Base-by-base conservation (phyloP, 192 early-diverging fungal genomes). In the Lobosporangium transversale region DNA sequence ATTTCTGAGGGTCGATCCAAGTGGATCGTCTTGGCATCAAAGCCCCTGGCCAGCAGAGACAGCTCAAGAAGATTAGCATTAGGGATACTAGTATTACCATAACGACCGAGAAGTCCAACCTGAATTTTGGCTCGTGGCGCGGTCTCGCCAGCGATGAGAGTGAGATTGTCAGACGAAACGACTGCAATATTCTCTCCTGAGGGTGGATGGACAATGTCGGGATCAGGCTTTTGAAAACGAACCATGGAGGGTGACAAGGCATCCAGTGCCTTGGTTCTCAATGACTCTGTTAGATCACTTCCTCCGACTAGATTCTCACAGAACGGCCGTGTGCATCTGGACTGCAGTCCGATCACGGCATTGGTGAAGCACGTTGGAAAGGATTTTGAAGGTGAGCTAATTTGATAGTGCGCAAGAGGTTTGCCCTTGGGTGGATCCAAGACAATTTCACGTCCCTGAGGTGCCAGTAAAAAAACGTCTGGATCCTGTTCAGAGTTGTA, bases 41-140 rank as follows among this genome's bases (percentile, higher is more conserved):
- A 76, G 35, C 73, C 73, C 45, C 53, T 76, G 53, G 57, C 45
- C 37, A 76, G 59, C 65, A 76, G 64, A 58, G 73, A 62, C 24
- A 62, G 32, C 37, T 76, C 73, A 30, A 76, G 47, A 0, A 47
- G 14, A 49, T 59, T 61, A 20, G 63, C 63, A 44, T 76, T 76
- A 7, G 73, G 73, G 27, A 76, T 66, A 29, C 73, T 76, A 23
- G 73, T 76, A 53, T 76, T 76, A 24, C 73, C 73, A 45, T 66
- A 76, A 1, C 73, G 73, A 14, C 73, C 73, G 9, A 76, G 40
- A n/a, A 76, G 32, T 0, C 62, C 73, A 6, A 76, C 65, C 3
- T 76, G 44, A 42, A 76, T 76, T 44, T 35, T 66, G 5, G 73
- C 66, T 14, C 73, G 42, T 0, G 73, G 73, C 35, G 64, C 64